Evolutionary conservation across 495 filamentous ascomycete species (phyloP).

Genomic region (Haplographium delicatum): DNA sequence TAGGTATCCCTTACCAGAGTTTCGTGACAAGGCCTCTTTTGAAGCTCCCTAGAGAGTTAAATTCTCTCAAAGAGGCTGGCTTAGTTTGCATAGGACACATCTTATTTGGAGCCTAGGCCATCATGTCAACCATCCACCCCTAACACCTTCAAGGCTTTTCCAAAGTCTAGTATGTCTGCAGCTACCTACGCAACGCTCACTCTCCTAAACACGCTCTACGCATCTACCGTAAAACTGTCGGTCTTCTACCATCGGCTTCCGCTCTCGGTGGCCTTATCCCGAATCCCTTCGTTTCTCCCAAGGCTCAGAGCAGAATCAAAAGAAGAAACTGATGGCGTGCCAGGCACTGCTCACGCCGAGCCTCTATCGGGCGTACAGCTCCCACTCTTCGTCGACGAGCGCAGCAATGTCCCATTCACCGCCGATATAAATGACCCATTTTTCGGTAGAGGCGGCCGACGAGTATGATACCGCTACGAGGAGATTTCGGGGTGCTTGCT

Average conservation of each 20-base stretch:
- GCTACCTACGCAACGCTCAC: conserved; percentile 33
- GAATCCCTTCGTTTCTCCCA: conserved; percentile 48
- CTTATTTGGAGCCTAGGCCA: too few relatives aligned
- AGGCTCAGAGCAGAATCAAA: conserved; percentile 44
- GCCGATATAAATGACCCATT: conserved; percentile 48
- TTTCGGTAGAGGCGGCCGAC: conserved; percentile 41
- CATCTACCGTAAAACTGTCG: conserved; percentile 51
- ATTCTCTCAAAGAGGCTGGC: too few relatives aligned
- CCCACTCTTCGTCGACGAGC: conserved; percentile 46
- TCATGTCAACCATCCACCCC: conserved; percentile 13
- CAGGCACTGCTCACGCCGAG: conserved; percentile 45
- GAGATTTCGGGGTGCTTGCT: conserved; percentile 38
- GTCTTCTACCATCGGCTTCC: conserved; percentile 53
- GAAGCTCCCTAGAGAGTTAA: too few relatives aligned
- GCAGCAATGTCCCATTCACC: conserved; percentile 45
- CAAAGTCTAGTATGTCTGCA: conserved; percentile 46
- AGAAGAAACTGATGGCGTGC: conserved; percentile 43
- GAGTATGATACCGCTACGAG: conserved; percentile 57
- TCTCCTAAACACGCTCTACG: conserved; percentile 45
- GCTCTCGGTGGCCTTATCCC: conserved; percentile 48
- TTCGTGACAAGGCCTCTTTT: too few relatives aligned
- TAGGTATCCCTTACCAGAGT: too few relatives aligned
- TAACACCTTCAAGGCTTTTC: conserved; percentile 37
- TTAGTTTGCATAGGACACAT: too few relatives aligned
- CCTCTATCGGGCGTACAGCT: conserved; percentile 49